These are phyloP conservation scores for Backusella tarrabulga DNA, from an alignment of 192 early-diverging fungal species.

Conservation along the genomic window DNA sequence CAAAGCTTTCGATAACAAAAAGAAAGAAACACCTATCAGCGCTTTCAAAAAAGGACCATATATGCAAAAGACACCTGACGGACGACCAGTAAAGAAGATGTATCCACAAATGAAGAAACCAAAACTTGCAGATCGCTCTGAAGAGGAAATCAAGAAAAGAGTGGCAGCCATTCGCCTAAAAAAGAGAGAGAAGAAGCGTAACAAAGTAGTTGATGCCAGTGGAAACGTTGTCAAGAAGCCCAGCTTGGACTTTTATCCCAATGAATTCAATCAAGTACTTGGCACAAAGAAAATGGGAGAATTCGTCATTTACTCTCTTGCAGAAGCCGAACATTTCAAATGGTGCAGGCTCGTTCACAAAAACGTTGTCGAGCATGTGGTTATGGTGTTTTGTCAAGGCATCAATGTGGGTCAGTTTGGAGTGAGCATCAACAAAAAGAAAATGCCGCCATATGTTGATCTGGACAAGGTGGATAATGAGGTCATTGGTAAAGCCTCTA, in stretches of 20 bases:
- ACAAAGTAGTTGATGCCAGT: not conserved
- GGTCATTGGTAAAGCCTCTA: slow-evolving; percentile 13
- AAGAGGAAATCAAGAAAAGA: not conserved
- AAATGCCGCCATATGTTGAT: slow-evolving; percentile 22
- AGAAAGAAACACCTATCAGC: not conserved
- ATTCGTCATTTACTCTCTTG: slow-evolving; percentile 41
- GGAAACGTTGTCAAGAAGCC: not conserved
- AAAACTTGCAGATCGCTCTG: not conserved
- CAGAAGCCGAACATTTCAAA: slow-evolving; percentile 32
- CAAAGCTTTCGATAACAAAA: not conserved
- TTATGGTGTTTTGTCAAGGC: slow-evolving; percentile 41
- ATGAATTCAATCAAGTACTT: not conserved
- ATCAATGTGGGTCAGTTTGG: slow-evolving; percentile 44
- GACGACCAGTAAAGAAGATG: not conserved
- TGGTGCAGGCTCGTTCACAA: slow-evolving; percentile 41
- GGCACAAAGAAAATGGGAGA: slow-evolving; percentile 40
- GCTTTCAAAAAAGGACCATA: not conserved
- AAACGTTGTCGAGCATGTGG: slow-evolving; percentile 34
- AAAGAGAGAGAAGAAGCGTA: not conserved
- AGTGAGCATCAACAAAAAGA: slow-evolving; percentile 15
- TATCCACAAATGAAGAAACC: slow-evolving; percentile 4
- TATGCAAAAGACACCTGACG: not conserved
- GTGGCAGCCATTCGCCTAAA: not conserved
- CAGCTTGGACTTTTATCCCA: slow-evolving; percentile 9
- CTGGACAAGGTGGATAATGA: slow-evolving; percentile 6